These are phyloP conservation scores for Keqinozyma sinolaborantium DNA, from an alignment of 1,139 yeast species.

Conservation along the genomic window DNA sequence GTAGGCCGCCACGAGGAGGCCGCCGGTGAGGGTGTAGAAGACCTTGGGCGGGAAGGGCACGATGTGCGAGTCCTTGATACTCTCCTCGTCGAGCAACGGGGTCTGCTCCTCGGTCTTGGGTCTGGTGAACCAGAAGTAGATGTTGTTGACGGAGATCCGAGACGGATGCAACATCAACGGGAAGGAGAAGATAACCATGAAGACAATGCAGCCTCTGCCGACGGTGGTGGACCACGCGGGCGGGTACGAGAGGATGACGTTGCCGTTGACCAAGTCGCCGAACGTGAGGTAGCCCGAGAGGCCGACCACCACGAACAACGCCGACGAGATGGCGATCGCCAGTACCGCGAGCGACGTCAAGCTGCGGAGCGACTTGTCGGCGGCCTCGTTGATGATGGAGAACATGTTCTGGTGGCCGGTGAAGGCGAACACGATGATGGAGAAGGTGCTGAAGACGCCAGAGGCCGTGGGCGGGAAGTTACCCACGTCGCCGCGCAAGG, in stretches of 20 bases:
- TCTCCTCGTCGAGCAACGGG: slow-evolving; percentile 11
- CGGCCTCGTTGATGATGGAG: slow-evolving; percentile 48
- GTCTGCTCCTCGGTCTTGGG: slow-evolving; percentile 6
- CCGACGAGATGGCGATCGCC: slow-evolving; percentile 44
- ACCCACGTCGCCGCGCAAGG: slow-evolving; percentile 51
- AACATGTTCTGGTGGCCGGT: slow-evolving; percentile 53
- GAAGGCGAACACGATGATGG: slow-evolving; percentile 46
- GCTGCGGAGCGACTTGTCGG: slow-evolving; percentile 49
- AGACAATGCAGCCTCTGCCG: slow-evolving; percentile 73
- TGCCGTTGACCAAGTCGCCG: slow-evolving; percentile 56
- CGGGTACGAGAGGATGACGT: slow-evolving; percentile 70
- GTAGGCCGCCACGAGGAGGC: slow-evolving; percentile 43
- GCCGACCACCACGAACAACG: slow-evolving; percentile 37
- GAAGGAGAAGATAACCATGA: slow-evolving; percentile 82
- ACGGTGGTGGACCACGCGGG: slow-evolving; percentile 48
- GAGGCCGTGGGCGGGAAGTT: slow-evolving; percentile 54
- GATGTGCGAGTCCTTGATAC: slow-evolving; percentile 15
- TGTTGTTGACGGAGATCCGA: slow-evolving; percentile 77
- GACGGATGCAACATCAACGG: slow-evolving; percentile 95
- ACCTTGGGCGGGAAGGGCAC: slow-evolving; percentile 52
- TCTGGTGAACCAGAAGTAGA: slow-evolving; percentile 45
- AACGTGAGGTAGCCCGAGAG: slow-evolving; percentile 43
- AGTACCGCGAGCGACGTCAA: slow-evolving; percentile 50
- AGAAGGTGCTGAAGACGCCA: slow-evolving; percentile 62
- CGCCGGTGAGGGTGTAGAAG: slow-evolving; percentile 46